Evolutionary conservation across 2,329 filamentous ascomycete species (phyloP).

Genomic region (Ophiosphaerella herpotricha): DNA sequence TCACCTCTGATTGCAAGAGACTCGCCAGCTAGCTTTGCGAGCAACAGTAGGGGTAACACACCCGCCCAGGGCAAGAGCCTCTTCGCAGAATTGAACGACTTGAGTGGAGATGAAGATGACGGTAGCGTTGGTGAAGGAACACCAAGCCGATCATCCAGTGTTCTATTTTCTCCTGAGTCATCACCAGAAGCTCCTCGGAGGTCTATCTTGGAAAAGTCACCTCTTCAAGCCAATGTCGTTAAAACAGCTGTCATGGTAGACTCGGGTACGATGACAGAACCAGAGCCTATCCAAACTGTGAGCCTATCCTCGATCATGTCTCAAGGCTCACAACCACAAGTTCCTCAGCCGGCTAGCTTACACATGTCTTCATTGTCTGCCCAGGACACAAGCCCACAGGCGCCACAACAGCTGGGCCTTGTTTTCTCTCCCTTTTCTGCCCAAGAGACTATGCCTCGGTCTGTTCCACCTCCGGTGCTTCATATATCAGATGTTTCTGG

Average conservation of each 20-base stretch:
- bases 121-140: slow-evolving; percentile 42
- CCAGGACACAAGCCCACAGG: slow-evolving; percentile 32
- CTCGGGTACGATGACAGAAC: slow-evolving; percentile 66
- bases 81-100: slow-evolving; percentile 85
- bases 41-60: slow-evolving; percentile 51
- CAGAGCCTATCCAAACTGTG: slow-evolving; percentile 52
- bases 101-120: slow-evolving; percentile 72
- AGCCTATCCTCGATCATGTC: slow-evolving; percentile 34
- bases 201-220: slow-evolving; percentile 24
- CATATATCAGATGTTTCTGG: slow-evolving; percentile 33
- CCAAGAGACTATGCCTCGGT: slow-evolving; percentile 29
- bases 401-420: slow-evolving; percentile 17
- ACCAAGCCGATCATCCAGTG: slow-evolving; percentile 36
- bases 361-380: slow-evolving; percentile 34
- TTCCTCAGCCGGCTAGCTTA: slow-evolving; percentile 16
- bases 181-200: slow-evolving; percentile 35
- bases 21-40: slow-evolving; percentile 57
- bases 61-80: slow-evolving; percentile 73
- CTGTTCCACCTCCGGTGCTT: slow-evolving; percentile 18
- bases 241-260: slow-evolving; percentile 59
- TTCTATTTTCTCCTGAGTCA: slow-evolving; percentile 38
- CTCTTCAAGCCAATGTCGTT: slow-evolving; percentile 24
- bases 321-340: slow-evolving; percentile 33
- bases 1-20: slow-evolving; percentile 63
- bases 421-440: slow-evolving; percentile 27